Evolutionary conservation across 2,329 filamentous ascomycete species (phyloP), one percentile per base, ranked within the genome.

Genomic region (Triangularia verruculosa): DNA sequence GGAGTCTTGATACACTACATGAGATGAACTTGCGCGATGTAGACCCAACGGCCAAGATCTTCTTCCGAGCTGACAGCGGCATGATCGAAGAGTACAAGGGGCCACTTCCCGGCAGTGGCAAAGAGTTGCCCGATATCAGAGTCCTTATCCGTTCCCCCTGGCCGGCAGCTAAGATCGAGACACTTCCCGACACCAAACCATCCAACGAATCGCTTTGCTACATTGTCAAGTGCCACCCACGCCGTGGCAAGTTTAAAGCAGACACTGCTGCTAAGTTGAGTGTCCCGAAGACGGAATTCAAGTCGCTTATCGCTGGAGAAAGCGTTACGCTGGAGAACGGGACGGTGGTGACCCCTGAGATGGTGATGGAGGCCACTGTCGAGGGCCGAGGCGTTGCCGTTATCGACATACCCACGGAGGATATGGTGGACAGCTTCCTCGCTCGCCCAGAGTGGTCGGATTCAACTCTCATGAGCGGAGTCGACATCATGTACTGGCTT

Each of bases 231-330:
- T 87, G 86, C 61, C 86, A 92, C 66, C 81, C 88, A 39, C 83
- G 89, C 61, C 86, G 95, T 61, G 95, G 95, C 59, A 94, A 89
- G 71, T 97, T 99, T 72, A 82, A 91, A 65, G 78, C 85, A 0
- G 74, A 83, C 56, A 85, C 81, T 63, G 94, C 93, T 0, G 81
- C 78, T 65, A 80, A 78, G 27, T 78, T 93, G 1, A 89, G 89
- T 1, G 84, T 98, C 0, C 77, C 78, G 20, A 82, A 79, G 59
- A 74, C 69, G 0, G 78, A 88, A 57, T 96, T 83, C 74, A 80
- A 80, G 34, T 70, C 74, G 12, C 80, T 99, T 52, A 81, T 88
- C 0, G 74, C 72, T 1, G 92, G 93, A 2, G 68, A 88, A 66
- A 87, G 76, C 56, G 87, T 95, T 1, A 77, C 79, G 60, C 87